These are phyloP conservation scores for Dothistroma septosporum DNA, from an alignment of 2,329 filamentous ascomycete genomes.

Conservation along the genomic window DNA sequence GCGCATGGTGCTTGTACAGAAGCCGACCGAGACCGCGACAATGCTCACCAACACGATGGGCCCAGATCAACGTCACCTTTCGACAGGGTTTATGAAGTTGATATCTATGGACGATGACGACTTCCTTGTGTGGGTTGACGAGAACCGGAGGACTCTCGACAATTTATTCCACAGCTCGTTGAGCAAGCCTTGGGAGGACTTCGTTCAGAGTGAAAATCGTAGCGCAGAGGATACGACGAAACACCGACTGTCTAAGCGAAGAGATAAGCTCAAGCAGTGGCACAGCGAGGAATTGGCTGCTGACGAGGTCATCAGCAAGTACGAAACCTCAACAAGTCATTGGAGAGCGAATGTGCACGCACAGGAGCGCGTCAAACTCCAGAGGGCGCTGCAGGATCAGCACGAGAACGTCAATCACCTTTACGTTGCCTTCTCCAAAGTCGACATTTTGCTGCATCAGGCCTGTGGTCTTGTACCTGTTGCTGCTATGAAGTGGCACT, in stretches of 20 bases:
- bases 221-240: conserved; percentile 72
- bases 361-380: conserved; percentile 87
- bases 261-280: conserved; percentile 80
- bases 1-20: conserved; percentile 90
- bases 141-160: conserved; percentile 74
- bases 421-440: conserved; percentile 68
- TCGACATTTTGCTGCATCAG: conserved; percentile 72
- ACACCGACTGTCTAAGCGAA: conserved; percentile 66
- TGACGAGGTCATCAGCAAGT: conserved; percentile 71
- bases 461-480: conserved; percentile 78
- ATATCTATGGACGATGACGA: conserved; percentile 84
- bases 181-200: conserved; percentile 81
- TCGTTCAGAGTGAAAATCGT: conserved; percentile 76
- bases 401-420: conserved; percentile 83
- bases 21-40: conserved; percentile 72
- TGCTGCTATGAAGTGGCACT: conserved; percentile 71
- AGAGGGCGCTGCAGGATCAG: conserved; percentile 83
- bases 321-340: conserved; percentile 79
- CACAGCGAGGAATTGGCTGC: conserved; percentile 62
- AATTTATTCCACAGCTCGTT: conserved; percentile 75
- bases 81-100: conserved; percentile 74
- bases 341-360: conserved; percentile 96
- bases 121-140: conserved; percentile 84
- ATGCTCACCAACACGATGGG: conserved; percentile 70
- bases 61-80: conserved; percentile 66